These are phyloP conservation scores for Boletus pseudopeckii DNA, from an alignment of 768 basidiomycete genomes.

Conservation along the genomic window DNA sequence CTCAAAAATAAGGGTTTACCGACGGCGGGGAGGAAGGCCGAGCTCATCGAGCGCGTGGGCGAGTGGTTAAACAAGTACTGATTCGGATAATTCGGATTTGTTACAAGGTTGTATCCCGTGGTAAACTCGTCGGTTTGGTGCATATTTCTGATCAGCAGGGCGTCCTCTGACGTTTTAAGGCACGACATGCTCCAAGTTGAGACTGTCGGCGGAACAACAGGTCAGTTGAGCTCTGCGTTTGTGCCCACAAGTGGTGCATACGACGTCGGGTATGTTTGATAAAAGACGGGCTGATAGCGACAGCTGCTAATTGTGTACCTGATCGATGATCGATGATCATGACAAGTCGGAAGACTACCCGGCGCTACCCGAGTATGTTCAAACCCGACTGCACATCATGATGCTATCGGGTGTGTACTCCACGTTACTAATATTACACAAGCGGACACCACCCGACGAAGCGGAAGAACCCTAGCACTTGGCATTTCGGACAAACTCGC, in stretches of 20 bases:
- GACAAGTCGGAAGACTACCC: not conserved
- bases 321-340: not conserved
- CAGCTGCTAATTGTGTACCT: not conserved
- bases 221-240: not conserved
- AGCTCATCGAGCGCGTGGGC: conserved; percentile 61
- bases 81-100: not conserved
- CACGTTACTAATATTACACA: too few relatives aligned
- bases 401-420: too few relatives aligned
- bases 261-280: not conserved
- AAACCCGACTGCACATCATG: too few relatives aligned
- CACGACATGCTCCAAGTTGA: not conserved
- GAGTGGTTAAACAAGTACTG: conserved; percentile 53
- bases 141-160: conserved; percentile 2
- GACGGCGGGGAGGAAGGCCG: conserved; percentile 68
- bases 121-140: not conserved
- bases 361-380: too few relatives aligned
- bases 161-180: not conserved
- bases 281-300: not conserved
- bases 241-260: not conserved
- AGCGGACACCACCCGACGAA: too few relatives aligned
- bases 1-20: conserved; percentile 61
- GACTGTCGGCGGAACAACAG: not conserved
- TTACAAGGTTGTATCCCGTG: not conserved
- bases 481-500: too few relatives aligned
- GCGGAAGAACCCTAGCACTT: too few relatives aligned